Conservation (phyloP, 805 yeast genomes). For the Yarrowia divulgata region DNA sequence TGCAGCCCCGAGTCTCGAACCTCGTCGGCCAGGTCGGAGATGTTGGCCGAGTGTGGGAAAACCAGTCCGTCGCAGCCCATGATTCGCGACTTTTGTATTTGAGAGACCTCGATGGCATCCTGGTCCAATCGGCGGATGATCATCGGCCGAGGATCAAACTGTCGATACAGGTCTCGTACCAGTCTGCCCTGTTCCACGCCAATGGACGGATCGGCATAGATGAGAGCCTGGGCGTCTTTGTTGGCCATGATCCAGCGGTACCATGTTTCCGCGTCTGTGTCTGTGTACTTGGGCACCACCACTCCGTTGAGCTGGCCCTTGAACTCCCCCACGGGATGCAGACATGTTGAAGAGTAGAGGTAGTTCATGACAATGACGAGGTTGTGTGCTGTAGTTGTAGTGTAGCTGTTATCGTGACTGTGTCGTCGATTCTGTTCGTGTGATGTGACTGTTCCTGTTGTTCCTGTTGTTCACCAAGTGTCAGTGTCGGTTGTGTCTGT, state of each 20-base stretch:
- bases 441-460: too few relatives aligned
- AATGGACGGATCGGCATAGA: conserved; percentile 1
- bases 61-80: conserved; percentile 34
- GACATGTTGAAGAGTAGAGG: conserved; percentile 25
- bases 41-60: conserved; percentile 9
- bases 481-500: too few relatives aligned
- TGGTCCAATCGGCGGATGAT: conserved; percentile 22
- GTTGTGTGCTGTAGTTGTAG: neutral
- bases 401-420: neutral
- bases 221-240: conserved; percentile 25
- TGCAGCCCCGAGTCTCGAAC: conserved; percentile 24
- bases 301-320: conserved; percentile 27
- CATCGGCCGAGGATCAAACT: conserved; percentile 26
- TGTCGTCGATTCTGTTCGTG: neutral
- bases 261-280: neutral
- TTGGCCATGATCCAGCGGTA: conserved; percentile 30
- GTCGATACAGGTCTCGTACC: conserved; percentile 24
- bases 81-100: conserved; percentile 32
- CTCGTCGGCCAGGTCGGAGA: conserved; percentile 6
- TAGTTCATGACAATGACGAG: conserved; percentile 3
- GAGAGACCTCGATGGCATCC: conserved; percentile 1
- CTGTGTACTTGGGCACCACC: conserved; percentile 17
- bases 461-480: too few relatives aligned
- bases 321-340: conserved; percentile 36
- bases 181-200: conserved; percentile 33